Base-by-base conservation (phyloP, 2,329 filamentous ascomycete species). In the Penicillium sp. region DNA sequence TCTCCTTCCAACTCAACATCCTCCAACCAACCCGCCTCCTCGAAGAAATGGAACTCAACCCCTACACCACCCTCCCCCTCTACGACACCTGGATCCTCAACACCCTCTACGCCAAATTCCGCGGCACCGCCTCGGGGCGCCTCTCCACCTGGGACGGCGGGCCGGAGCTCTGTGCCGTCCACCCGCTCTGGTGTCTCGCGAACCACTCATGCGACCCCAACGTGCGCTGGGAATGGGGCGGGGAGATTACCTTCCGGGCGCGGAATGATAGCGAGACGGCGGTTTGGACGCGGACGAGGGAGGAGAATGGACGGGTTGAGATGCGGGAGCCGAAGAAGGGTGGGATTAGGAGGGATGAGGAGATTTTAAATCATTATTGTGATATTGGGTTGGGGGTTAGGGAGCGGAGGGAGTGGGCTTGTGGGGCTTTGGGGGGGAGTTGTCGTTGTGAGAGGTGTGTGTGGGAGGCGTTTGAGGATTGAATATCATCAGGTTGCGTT, bases 191-290 rank as follows among this genome's bases (percentile, higher is more conserved):
- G 92, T 98, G 93, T 76, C 82, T 98, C 34, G 93, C 94, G 31
- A 99, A 99, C 71, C 95, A 99, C 74, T 92, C 92, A 74, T 99
- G 95, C 77, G 88, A 96, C 72, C 95, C 95, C 8, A 97, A 96
- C 74, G 92, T 98, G 41, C 86, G 86, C 3, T 99, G 95, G 95
- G 91, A 96, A 70, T 97, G 93, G 91, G 88, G 89, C 51, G 74
- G 73, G 4, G 75, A 78, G 65, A 78, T 78, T 57, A 76, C 72
- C 3, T 77, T 78, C 67, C 66, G 71, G 17, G 76, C 72, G 12
- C 63, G 77, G 22, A 65, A 57, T 31, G 61, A 66, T 28, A 67
- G 67, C 12, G 76, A 78, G 63, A 74, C 68, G 38, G 74, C 73
- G n/a, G 67, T 72, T 54, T 79, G 76, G 76, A 68, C 61, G 57